These are phyloP conservation scores for Phellopilus nigrolimitatus DNA, from an alignment of 1,284 basidiomycete genomes.

Conservation along the genomic window DNA sequence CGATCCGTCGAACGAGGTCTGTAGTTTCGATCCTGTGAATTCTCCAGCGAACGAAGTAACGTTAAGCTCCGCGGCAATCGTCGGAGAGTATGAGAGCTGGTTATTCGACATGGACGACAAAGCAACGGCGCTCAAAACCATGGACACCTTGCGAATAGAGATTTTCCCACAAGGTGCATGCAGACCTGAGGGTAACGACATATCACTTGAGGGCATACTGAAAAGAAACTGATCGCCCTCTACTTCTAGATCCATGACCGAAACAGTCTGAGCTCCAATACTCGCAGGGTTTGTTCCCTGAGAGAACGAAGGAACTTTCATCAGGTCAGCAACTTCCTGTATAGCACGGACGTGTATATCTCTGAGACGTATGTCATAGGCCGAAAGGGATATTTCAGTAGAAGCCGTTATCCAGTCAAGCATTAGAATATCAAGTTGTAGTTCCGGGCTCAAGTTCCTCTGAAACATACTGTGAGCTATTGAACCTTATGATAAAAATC, in stretches of 20 bases:
- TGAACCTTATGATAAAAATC: background rate
- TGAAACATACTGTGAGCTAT: background rate
- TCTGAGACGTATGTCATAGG: constrained; percentile 6
- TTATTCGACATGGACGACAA: background rate
- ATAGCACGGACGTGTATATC: background rate
- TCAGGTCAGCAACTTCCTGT: constrained; percentile 9
- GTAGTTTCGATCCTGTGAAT: constrained; percentile 1
- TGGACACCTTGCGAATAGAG: background rate
- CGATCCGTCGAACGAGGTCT: background rate
- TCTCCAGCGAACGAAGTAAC: background rate
- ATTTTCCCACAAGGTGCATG: background rate
- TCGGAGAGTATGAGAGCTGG: background rate
- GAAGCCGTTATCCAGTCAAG: constrained; percentile 5
- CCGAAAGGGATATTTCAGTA: background rate
- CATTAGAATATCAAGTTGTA: constrained; percentile 13
- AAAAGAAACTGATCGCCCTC: background rate
- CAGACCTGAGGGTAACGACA: background rate
- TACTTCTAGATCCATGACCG: background rate
- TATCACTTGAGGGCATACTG: background rate
- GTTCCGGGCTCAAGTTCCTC: constrained; percentile 12
- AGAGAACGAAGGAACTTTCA: background rate
- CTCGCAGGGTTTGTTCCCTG: background rate
- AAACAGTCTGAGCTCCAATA: background rate
- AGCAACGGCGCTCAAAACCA: background rate
- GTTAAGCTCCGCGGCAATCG: background rate